Conservation (phyloP, 2,329 filamentous ascomycete genomes). For the Pestalotiopsis sp. region DNA sequence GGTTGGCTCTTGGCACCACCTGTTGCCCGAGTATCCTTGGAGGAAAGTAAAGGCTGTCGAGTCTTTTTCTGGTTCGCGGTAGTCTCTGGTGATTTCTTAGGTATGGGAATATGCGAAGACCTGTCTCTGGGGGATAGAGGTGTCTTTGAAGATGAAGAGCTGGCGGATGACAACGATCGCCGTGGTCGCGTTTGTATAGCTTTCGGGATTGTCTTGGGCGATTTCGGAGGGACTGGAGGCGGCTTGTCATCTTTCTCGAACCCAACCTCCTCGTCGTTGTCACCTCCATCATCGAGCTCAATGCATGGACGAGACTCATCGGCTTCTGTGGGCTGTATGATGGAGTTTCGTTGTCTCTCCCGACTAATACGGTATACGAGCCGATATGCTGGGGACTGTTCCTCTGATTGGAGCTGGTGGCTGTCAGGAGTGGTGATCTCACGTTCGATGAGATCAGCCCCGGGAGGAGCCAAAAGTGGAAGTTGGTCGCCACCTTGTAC, state of each 20-base stretch:
- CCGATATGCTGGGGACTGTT: conserved; percentile 44
- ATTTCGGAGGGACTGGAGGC: conserved; percentile 27
- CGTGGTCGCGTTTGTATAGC: conserved; percentile 3
- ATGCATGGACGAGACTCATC: conserved; percentile 22
- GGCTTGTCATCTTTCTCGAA: conserved; percentile 9
- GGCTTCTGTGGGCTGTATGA: conserved; percentile 30
- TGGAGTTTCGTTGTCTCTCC: conserved; percentile 48
- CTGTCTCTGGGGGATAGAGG: conserved; percentile 21
- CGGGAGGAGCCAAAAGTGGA: conserved; percentile 55
- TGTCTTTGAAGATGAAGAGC: conserved; percentile 11
- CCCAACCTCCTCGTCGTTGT: not conserved
- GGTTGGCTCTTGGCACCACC: not conserved
- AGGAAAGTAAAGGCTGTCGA: conserved; percentile 35
- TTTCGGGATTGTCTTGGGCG: conserved; percentile 14
- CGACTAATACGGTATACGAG: conserved; percentile 62
- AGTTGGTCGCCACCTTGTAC: conserved; percentile 55
- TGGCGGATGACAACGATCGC: conserved; percentile 19
- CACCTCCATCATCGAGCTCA: conserved; percentile 26
- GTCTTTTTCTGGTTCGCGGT: conserved; percentile 50
- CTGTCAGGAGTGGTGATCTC: conserved; percentile 28
- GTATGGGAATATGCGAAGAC: conserved; percentile 21
- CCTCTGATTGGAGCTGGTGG: conserved; percentile 20
- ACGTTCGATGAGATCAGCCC: conserved; percentile 59
- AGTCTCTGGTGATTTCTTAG: conserved; percentile 31
- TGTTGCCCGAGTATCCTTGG: conserved; percentile 22